Percentiles rank a stretch among this genome's conserved stretches.
These are phyloP conservation scores for Alternaria panax DNA, from an alignment of 2,329 filamentous ascomycete genomes.

Conservation along the genomic window DNA sequence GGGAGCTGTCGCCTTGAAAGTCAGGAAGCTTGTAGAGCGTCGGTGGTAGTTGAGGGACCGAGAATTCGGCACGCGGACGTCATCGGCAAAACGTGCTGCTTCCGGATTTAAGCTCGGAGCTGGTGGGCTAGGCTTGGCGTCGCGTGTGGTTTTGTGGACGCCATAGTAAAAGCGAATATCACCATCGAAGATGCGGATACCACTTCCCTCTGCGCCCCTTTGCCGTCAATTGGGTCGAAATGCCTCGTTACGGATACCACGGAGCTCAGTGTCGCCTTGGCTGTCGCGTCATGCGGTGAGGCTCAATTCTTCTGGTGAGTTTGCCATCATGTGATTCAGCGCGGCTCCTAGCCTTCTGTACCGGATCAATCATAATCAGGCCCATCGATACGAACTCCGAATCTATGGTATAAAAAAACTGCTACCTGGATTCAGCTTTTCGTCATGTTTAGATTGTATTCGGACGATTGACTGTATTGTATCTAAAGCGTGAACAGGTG, in stretches of 20 bases:
- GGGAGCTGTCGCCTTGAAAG: slow-evolving; percentile 12
- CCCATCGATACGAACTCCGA: neutral
- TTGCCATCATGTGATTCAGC: slow-evolving; percentile 39
- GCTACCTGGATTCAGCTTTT: neutral
- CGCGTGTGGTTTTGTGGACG: slow-evolving; percentile 26
- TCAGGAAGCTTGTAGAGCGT: slow-evolving; percentile 16
- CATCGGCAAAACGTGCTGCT: slow-evolving; percentile 34
- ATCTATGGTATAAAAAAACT: neutral
- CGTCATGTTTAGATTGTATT: neutral
- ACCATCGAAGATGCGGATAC: slow-evolving; percentile 36
- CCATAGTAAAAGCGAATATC: slow-evolving; percentile 19
- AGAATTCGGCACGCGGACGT: slow-evolving; percentile 32
- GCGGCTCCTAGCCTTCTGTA: neutral
- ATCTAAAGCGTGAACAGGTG: slow-evolving; percentile 29
- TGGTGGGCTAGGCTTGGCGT: slow-evolving; percentile 36
- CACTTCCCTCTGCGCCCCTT: slow-evolving; percentile 23
- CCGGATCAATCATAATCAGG: neutral
- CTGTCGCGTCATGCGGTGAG: slow-evolving; percentile 29
- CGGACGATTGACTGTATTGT: neutral
- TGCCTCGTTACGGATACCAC: slow-evolving; percentile 10
- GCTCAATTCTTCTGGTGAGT: slow-evolving; percentile 45
- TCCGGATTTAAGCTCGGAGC: slow-evolving; percentile 23
- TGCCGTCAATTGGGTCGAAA: slow-evolving; percentile 31
- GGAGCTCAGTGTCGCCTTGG: slow-evolving; percentile 19
- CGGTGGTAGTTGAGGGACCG: slow-evolving; percentile 37